Evolutionary conservation across 2,329 filamentous ascomycete species (phyloP), one percentile per base, ranked within the genome.

Genomic region (Capronia americana): DNA sequence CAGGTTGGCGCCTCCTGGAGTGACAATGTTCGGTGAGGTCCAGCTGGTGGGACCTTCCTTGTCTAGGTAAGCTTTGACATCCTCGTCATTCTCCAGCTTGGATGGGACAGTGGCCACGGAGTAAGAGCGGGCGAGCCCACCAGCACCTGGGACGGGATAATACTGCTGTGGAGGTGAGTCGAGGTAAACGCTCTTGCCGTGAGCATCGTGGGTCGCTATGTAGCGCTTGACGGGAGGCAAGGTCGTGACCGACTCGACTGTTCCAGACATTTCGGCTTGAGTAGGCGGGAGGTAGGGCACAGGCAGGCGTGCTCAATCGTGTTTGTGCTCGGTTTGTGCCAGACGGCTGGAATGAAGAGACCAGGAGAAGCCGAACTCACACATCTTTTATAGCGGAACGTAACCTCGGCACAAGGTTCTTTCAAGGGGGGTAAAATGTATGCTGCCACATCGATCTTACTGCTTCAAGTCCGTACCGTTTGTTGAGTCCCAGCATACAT

Each of bases 51-150:
- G 50, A 17, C 58, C 65, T 17, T 70, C 66, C 0, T 51, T 58
- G 56, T 57, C 54, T n/a, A 64, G 56, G 28, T 70, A 71, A n/a
- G 56, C 63, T 63, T 70, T 70, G 53, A 69, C 26, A 23, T 70
- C 70, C 30, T 63, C 68, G 23, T 71, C 70, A 44, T 65, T 48
- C 5, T 34, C 66, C 44, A 71, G 14, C 26, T 63, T 67, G 1
- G 60, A 66, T 2, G 70, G 68, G 10, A 70, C 58, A 34, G 63
- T 48, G 17, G 63, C 53, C n/a, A 69, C 65, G 17, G 69, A 65
- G 32, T 64, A 71, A 26, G 69, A 71, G 7, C 68, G 60, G 28
- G 69, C 65, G 11, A 68, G 51, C 17, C 61, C 63, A 8, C 63
- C 68, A n/a, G 34, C 50, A 17, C n/a, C 53, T n/a, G 53, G 61